Percentiles rank a stretch among this genome's conserved stretches.
These are phyloP conservation scores for Pythium phragmitis DNA, from an alignment of 352 stramenopile species.

Conservation along the genomic window DNA sequence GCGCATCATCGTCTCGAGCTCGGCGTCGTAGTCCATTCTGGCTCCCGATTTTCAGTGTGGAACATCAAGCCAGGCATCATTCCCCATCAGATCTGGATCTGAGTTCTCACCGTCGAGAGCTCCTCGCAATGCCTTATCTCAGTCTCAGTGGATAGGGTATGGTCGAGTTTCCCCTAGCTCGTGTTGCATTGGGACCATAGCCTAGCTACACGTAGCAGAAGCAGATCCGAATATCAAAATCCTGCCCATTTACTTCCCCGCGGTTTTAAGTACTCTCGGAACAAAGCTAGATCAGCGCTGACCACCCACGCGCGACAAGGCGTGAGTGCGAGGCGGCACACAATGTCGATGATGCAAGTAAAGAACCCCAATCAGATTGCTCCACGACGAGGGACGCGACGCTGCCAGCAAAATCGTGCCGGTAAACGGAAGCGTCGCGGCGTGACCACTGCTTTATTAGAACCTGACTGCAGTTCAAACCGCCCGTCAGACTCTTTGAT, in stretches of 20 bases:
- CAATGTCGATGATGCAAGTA: background rate
- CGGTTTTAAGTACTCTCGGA: too few relatives aligned
- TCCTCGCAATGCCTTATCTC: background rate
- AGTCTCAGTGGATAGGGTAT: too few relatives aligned
- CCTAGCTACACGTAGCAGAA: too few relatives aligned
- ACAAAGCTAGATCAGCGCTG: too few relatives aligned
- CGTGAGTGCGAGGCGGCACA: background rate
- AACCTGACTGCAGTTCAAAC: background rate
- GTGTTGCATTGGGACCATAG: too few relatives aligned
- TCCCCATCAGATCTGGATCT: conserved; percentile 10
- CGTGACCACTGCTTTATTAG: background rate
- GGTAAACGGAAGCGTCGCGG: too few relatives aligned
- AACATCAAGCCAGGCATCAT: background rate
- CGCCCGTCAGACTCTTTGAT: background rate
- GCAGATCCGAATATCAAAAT: too few relatives aligned
- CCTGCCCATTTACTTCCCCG: too few relatives aligned
- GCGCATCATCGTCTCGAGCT: conserved; percentile 42
- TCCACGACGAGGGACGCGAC: background rate
- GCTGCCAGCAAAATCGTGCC: background rate
- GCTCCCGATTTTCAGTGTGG: background rate
- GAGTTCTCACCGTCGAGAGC: background rate
- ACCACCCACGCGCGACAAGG: background rate
- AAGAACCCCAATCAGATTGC: conserved; percentile 16
- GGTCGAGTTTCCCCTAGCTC: too few relatives aligned
- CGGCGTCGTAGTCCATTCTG: conserved; percentile 40